phyloP scores from a whole-genome alignment of 257 asterid genomes.

The Euphrasia confusa region DNA sequence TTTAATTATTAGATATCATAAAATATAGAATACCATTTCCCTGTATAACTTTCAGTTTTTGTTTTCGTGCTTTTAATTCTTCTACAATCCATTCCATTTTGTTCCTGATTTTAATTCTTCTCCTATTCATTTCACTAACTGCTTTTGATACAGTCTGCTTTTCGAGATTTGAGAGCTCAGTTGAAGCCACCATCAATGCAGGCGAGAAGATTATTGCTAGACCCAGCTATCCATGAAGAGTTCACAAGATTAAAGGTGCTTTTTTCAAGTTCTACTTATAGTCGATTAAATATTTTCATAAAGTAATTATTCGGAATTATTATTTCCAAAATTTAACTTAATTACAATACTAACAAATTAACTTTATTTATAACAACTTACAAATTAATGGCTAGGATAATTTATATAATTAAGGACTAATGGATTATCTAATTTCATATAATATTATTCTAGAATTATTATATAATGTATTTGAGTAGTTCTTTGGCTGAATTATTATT shows the following conservation, averaged over 20 bases:
- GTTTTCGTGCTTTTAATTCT: background rate
- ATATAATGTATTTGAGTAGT: background rate
- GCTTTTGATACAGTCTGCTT: constrained; percentile 64
- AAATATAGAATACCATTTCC: background rate
- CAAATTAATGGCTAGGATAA: too few species aligned
- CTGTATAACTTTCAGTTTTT: background rate
- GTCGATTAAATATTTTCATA: constrained; percentile 8
- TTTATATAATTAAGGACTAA: too few species aligned
- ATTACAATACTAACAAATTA: too few species aligned
- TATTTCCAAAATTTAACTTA: too few species aligned
- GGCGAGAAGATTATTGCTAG: constrained; percentile 87
- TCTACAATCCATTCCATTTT: background rate
- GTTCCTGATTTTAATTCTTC: constrained; percentile 10
- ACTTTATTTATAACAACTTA: too few species aligned
- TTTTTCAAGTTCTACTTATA: constrained; percentile 18
- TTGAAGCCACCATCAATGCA: constrained; percentile 98
- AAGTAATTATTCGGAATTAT: too few species aligned
- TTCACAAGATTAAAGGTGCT: constrained; percentile 83
- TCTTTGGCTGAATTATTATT: constrained; percentile 18
- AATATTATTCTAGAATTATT: too few species aligned
- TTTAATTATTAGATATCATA: background rate
- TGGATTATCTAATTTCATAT: too few species aligned
- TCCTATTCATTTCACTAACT: constrained; percentile 17
- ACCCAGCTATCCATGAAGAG: constrained; percentile 97
- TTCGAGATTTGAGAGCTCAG: constrained; percentile 92